Evolutionary conservation across 2,329 filamentous ascomycete genomes (phyloP), one percentile per base, ranked within the genome.

Genomic region (Ophiostoma piceae): DNA sequence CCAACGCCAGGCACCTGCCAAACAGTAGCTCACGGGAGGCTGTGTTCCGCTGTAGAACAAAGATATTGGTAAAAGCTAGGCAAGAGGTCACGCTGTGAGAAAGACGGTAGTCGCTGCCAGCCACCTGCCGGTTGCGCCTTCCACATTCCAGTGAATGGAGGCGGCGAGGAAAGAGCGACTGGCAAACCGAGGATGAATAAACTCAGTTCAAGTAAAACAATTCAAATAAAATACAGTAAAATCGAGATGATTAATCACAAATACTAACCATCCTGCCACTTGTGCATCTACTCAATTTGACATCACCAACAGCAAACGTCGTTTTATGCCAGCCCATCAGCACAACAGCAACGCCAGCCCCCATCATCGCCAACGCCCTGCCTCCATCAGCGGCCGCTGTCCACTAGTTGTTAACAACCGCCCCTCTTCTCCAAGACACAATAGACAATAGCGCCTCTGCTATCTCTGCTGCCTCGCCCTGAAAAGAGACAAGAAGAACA

Each of bases 91-190:
- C 35, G 35, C 35, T 35, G 35, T 1, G 5, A 35, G 35, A 35
- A 35, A 35, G 35, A n/a, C 1, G n/a, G 47, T 9, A n/a, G 47
- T 51, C 2, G 9, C 51, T 26, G 51, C 51, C 57, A 62, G 57
- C 57, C 57, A 62, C 57, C 57, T 32, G 57, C 57, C 57, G 26
- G 26, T 60, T 62, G 57, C 26, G 51, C 51, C 51, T 57, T 57
- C 51, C 22, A 29, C 51, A 57, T 57, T 57, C 51, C 51, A 57
- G 22, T n/a, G 8, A 26, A 57, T 26, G 19, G 51, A 57, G 51
- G 54, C 54, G 54, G 57, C 26, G 57, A 57, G 51, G 51, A 57
- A 57, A 57, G 51, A 57, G 51, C 51, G 51, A 57, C 51, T 57
- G 51, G n/a, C 22, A 26, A 16, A 26, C 3, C 4, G 22, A 22